Evolutionary conservation across 495 filamentous ascomycete genomes (phyloP).

Genomic region (Wilcoxina mikolae): DNA sequence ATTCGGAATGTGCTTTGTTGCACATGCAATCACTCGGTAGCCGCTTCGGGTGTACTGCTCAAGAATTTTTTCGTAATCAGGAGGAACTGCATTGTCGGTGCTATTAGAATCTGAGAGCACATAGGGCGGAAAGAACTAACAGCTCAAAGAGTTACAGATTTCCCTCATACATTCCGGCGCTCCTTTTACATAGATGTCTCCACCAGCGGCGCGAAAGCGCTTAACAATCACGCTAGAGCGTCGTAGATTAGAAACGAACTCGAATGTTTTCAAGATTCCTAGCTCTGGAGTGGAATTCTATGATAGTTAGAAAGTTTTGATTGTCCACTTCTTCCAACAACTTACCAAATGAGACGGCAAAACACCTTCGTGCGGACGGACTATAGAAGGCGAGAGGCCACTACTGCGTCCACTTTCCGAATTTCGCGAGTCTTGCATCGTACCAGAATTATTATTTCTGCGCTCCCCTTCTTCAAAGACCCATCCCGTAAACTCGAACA

Average conservation of each 20-base stretch:
- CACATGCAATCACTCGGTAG: slow-evolving; percentile 94
- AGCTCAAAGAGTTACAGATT: slow-evolving; percentile 68
- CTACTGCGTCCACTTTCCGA: background rate
- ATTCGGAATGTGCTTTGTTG: slow-evolving; percentile 70
- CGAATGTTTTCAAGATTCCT: slow-evolving; percentile 73
- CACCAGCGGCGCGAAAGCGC: slow-evolving; percentile 64
- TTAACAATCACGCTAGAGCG: slow-evolving; percentile 85
- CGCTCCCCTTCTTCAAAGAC: slow-evolving; percentile 73
- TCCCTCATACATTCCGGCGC: slow-evolving; percentile 91
- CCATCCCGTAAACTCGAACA: slow-evolving; percentile 98
- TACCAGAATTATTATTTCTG: slow-evolving; percentile 26
- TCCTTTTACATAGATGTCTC: slow-evolving; percentile 84
- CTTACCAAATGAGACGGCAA: background rate
- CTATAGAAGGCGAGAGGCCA: slow-evolving; percentile 54
- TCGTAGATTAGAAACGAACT: slow-evolving; percentile 92
- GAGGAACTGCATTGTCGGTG: slow-evolving; percentile 63
- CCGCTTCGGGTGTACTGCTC: slow-evolving; percentile 86
- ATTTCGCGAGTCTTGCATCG: background rate
- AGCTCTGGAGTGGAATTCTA: slow-evolving; percentile 46
- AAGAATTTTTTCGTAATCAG: slow-evolving; percentile 76
- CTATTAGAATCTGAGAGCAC: background rate
- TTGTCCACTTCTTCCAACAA: background rate
- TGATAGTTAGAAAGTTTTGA: background rate
- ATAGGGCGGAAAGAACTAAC: slow-evolving; percentile 36
- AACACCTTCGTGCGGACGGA: slow-evolving; percentile 48